phyloP scores from a whole-genome alignment of 257 asterid genomes.

The Solanum paucissectum region DNA sequence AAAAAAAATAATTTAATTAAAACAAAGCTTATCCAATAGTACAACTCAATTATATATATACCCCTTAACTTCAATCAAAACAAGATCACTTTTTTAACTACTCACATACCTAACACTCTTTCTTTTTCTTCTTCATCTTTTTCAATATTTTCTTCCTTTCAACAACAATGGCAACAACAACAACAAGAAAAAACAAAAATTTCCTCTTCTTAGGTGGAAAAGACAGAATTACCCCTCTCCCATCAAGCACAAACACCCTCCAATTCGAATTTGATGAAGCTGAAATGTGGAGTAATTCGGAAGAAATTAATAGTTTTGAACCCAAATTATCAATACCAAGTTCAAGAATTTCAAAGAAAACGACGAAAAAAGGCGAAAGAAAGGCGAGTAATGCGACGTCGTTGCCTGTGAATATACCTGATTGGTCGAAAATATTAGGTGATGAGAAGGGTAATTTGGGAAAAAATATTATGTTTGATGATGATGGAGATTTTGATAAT shows the following conservation, averaged over 20 bases:
- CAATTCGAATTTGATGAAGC: constrained; percentile 56
- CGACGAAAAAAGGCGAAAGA: constrained; percentile 13
- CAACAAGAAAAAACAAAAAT: constrained; percentile 22
- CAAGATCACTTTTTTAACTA: neutral
- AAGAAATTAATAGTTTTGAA: constrained; percentile 5
- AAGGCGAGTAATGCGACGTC: constrained; percentile 16
- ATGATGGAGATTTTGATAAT: constrained; percentile 12
- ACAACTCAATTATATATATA: constrained; percentile 1
- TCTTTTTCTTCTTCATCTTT: neutral
- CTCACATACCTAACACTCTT: neutral
- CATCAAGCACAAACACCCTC: neutral
- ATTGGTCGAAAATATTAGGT: constrained; percentile 63
- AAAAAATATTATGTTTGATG: constrained; percentile 4
- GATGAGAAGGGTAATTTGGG: constrained; percentile 32
- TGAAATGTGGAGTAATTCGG: constrained; percentile 34
- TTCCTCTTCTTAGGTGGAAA: constrained; percentile 33
- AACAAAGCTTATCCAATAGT: constrained; percentile 37
- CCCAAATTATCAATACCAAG: constrained; percentile 11
- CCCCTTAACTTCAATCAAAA: neutral
- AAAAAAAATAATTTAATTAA: neutral
- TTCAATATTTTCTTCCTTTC: neutral
- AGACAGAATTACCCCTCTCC: constrained; percentile 13
- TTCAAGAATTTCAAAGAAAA: constrained; percentile 22
- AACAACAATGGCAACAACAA: constrained; percentile 36
- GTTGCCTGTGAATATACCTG: constrained; percentile 69